Conservation (phyloP, 768 basidiomycete species). For the Boletus reticuloceps region DNA sequence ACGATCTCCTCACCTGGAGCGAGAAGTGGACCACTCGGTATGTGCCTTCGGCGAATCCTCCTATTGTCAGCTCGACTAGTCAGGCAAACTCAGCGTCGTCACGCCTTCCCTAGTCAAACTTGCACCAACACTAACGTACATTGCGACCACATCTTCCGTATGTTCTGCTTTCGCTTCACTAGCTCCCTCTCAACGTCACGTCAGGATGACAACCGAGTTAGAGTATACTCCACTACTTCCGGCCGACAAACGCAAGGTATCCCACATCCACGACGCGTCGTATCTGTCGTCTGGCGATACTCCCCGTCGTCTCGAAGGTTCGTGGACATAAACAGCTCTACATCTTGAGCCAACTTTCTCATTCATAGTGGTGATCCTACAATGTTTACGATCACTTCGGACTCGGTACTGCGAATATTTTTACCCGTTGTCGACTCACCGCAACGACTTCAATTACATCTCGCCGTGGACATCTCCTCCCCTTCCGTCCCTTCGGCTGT, state of each 20-base stretch:
- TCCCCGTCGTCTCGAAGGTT: constrained; percentile 65
- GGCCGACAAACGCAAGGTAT: constrained; percentile 67
- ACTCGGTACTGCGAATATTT: constrained; percentile 81
- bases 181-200: constrained; percentile 4
- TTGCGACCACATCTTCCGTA: constrained; percentile 63
- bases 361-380: constrained; percentile 64
- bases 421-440: constrained; percentile 86
- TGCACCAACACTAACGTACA: constrained; percentile 75
- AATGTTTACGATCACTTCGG: constrained; percentile 81
- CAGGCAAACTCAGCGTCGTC: constrained; percentile 38
- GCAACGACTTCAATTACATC: constrained; percentile 79
- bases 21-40: constrained; percentile 73
- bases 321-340: constrained; percentile 27
- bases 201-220: constrained; percentile 57
- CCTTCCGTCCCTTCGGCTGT: constrained; percentile 45
- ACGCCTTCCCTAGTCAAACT: constrained; percentile 56
- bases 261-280: constrained; percentile 70
- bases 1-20: constrained; percentile 82
- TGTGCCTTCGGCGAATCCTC: constrained; percentile 14
- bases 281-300: constrained; percentile 70
- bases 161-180: constrained; percentile 16
- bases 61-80: constrained; percentile 11
- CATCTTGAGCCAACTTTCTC: constrained; percentile 1
- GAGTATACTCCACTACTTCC: constrained; percentile 70
- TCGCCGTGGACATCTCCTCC: constrained; percentile 69